These are phyloP conservation scores for Mycena vulgaris DNA, from an alignment of 768 basidiomycete species.

Conservation along the genomic window DNA sequence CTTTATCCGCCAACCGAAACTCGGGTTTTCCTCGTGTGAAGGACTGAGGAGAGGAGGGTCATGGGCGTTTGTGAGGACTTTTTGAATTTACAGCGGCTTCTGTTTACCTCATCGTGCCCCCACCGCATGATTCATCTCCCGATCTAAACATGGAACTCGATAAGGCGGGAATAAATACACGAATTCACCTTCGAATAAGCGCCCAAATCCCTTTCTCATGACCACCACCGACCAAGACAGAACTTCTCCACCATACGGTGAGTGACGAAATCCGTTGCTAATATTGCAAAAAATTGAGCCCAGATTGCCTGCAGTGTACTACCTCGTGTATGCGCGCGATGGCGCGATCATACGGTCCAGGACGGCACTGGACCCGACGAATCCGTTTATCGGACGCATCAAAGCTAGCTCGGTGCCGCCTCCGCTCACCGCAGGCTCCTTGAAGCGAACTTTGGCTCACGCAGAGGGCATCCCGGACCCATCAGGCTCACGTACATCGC, in stretches of 20 bases:
- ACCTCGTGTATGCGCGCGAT: slow-evolving; percentile 11
- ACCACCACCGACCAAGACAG: background rate
- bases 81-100: too few relatives aligned
- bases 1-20: too few relatives aligned
- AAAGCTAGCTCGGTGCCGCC: slow-evolving; percentile 9
- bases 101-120: too few relatives aligned
- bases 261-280: background rate
- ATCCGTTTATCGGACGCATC: slow-evolving; percentile 12
- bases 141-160: too few relatives aligned
- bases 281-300: background rate
- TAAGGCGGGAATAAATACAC: too few relatives aligned
- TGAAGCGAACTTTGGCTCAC: slow-evolving; percentile 4
- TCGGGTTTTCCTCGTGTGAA: too few relatives aligned
- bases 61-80: too few relatives aligned
- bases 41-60: too few relatives aligned
- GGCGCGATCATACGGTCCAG: slow-evolving; percentile 13
- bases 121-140: too few relatives aligned
- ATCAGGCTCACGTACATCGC: background rate
- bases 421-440: background rate
- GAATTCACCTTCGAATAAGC: too few relatives aligned
- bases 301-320: slow-evolving; percentile 1
- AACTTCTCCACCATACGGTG: background rate
- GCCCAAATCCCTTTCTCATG: background rate
- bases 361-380: background rate
- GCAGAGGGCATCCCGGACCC: slow-evolving; percentile 13